Evolutionary conservation across 2,329 filamentous ascomycete genomes (phyloP), one percentile per base, ranked within the genome.

Genomic region (Aspergillus terreus): DNA sequence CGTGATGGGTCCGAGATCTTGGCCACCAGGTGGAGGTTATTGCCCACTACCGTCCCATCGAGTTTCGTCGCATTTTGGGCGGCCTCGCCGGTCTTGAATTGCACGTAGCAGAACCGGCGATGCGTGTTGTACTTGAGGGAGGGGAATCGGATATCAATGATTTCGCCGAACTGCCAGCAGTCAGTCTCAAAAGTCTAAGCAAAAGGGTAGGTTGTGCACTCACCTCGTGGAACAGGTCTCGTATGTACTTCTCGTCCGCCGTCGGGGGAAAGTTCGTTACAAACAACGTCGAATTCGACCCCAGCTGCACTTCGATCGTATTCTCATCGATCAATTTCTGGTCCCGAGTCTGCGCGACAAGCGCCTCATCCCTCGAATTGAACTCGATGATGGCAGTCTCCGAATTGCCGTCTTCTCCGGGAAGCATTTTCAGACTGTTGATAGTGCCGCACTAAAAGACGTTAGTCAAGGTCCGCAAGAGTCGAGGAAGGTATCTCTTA

Each of bases 51-150:
- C 51, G 80, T 85, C 23, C 87, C 87, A 63, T 96, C 81, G 45
- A 96, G 80, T 52, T 82, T 74, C 0, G 85, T 86, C 1, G 92
- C 92, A 45, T 82, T 83, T 36, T 83, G 78, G 0, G 91, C 89
- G 47, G 82, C 81, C n/a, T 79, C 78, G 2, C 80, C 71, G 30
- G 84, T 83, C 44, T 84, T 80, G 67, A 96, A 96, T n/a, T 95
- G 90, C 6, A 96, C 80, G 69, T 99, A 99, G 75, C 92, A 96
- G 74, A 99, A 99, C 21, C 94, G 87, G 30, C 94, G 88, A 61
- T 89, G 86, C 1, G 87, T 86, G 63, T 96, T 92, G 70, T 82
- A 91, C 68, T 95, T 95, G 47, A 99, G 81, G 51, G 90, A 96
- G 2, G 94, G 94, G 73, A 94, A 94, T 19, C 94, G 86, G 47